Evolutionary conservation across 2,329 filamentous ascomycete species (phyloP), one percentile per base, ranked within the genome.

Genomic region (Sclerotinia sclerotiorum): DNA sequence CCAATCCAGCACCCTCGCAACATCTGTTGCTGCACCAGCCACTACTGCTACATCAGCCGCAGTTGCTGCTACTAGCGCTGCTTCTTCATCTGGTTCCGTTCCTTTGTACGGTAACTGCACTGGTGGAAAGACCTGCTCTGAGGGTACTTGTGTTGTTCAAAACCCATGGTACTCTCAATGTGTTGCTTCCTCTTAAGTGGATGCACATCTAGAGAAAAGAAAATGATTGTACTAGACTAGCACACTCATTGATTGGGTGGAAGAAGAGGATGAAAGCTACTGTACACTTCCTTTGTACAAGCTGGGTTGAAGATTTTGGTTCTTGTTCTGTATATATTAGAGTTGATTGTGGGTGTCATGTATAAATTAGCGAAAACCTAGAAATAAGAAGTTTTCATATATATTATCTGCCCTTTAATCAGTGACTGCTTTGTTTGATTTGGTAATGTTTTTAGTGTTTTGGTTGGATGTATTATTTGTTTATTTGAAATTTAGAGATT

Each of bases 51-150:
- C 42, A 11, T 46, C 56, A 10, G 17, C 52, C 15, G 15, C 51
- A 21, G 52, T 35, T 15, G 19, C 10, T n/a, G 39, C 56, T 21
- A 29, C 39, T 3, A 27, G 39, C 17, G 17, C 57, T 21, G 27
- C 58, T n/a, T 5, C 44, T 32, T 61, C 58, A n/a, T 62, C 60
- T 49, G 46, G 29, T 24, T 51, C 60, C 29, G 60, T 62, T 7
- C 29, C 60, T 7, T 49, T 62, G 15, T 62, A 51, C 21, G 60
- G 46, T 5, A 62, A 62, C n/a, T 62, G 60, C 46, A 19, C 21
- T 51, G 60, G 60, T 21, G 60, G 60, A 24, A 51, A 62, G 46
- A 51, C 60, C 1, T 62, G 60, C 60, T 35, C 60, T 24, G 46
- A 62, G 29, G 60, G 60, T n/a, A 62, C 13, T 6, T 62, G 60